Evolutionary conservation across 2,329 filamentous ascomycete species (phyloP).

Genomic region (Alternaria gansuensis): DNA sequence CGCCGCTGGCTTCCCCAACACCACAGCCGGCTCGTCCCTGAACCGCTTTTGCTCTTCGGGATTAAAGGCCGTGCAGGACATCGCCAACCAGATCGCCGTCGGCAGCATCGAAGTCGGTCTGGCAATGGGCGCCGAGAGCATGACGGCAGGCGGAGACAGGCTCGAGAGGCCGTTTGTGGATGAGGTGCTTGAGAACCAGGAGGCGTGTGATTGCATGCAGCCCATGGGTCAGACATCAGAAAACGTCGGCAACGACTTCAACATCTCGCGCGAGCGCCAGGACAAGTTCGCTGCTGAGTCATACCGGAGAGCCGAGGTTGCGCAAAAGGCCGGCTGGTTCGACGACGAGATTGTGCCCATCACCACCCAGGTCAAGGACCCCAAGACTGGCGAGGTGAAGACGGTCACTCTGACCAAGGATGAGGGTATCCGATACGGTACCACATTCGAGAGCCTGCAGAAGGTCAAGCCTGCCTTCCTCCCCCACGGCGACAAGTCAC

Average conservation of each 20-base stretch:
- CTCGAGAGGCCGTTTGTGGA: slow-evolving; percentile 79
- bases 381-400: slow-evolving; percentile 79
- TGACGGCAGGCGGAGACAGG: slow-evolving; percentile 77
- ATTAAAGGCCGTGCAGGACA: slow-evolving; percentile 93
- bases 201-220: slow-evolving; percentile 85
- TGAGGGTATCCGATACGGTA: slow-evolving; percentile 90
- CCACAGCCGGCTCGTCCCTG: slow-evolving; percentile 78
- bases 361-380: slow-evolving; percentile 80
- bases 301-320: slow-evolving; percentile 84
- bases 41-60: slow-evolving; percentile 99
- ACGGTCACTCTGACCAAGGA: slow-evolving; percentile 82
- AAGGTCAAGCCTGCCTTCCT: slow-evolving; percentile 94
- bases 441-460: slow-evolving; percentile 79
- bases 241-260: slow-evolving; percentile 92
- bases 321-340: slow-evolving; percentile 90
- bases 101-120: slow-evolving; percentile 88
- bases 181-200: slow-evolving; percentile 76
- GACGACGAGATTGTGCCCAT: slow-evolving; percentile 95
- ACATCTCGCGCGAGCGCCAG: slow-evolving; percentile 79
- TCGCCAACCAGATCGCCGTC: slow-evolving; percentile 82
- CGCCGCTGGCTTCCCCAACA: slow-evolving; percentile 93
- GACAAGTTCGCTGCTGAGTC: slow-evolving; percentile 88
- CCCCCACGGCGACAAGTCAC: slow-evolving; percentile 84
- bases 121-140: slow-evolving; percentile 87
- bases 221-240: slow-evolving; percentile 99